Conservation (phyloP, 768 basidiomycete species). For the Tricholoma furcatifolium region DNA sequence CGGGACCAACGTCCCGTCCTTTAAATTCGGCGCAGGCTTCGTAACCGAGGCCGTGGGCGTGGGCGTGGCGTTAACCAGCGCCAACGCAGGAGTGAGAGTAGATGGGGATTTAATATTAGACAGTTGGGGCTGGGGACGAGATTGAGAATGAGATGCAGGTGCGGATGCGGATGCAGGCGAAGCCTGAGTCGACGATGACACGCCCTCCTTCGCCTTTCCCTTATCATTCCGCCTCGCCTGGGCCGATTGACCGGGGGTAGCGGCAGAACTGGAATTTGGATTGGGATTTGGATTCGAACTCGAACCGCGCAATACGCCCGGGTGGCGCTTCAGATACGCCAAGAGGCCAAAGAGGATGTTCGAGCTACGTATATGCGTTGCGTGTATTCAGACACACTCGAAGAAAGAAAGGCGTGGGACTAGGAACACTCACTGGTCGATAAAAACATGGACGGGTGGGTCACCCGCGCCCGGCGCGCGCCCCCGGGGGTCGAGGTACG, state of each 20-base stretch:
- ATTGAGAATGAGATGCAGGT: not conserved
- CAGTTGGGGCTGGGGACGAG: too few species aligned
- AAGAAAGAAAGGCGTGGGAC: conserved; percentile 11
- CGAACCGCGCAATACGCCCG: conserved; percentile 16
- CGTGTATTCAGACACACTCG: not conserved
- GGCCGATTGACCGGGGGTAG: too few species aligned
- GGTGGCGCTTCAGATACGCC: conserved; percentile 61
- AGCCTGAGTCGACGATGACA: too few species aligned
- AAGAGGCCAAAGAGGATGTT: conserved; percentile 86
- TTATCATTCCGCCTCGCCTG: not conserved
- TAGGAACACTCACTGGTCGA: conserved; percentile 70
- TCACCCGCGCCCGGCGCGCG: conserved; percentile 30
- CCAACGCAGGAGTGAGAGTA: too few species aligned
- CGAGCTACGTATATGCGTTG: conserved; percentile 49
- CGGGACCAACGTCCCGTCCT: not conserved
- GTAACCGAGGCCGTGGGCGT: not conserved
- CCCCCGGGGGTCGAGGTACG: conserved; percentile 35
- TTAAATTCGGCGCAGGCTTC: not conserved
- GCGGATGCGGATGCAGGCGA: not conserved
- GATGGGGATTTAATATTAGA: too few species aligned
- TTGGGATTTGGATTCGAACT: conserved; percentile 6
- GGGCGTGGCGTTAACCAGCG: not conserved
- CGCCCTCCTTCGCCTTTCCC: too few species aligned
- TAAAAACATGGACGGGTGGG: conserved; percentile 45
- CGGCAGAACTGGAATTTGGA: not conserved